These are phyloP conservation scores for cucumber (Cucumis sativus) DNA, from an alignment of 306 rosid genomes.

Conservation along the genomic window DNA sequence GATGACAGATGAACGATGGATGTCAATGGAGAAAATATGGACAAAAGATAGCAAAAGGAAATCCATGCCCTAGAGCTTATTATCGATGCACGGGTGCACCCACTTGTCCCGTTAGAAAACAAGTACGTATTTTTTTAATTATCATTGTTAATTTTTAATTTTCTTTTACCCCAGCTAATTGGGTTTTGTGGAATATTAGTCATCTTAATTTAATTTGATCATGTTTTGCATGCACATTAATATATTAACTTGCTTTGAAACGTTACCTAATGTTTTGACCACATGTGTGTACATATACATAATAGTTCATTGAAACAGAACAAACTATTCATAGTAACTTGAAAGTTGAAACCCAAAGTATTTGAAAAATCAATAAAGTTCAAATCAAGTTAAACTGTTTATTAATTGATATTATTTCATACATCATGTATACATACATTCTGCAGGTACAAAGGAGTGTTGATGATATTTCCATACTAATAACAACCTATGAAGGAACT, in stretches of 20 bases:
- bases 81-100: conserved; percentile 89
- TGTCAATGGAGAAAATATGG: conserved; percentile 99
- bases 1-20: conserved; percentile 73
- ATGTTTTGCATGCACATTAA: neutral
- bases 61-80: conserved; percentile 95
- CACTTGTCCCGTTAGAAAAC: conserved; percentile 79
- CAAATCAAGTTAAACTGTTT: too few species aligned
- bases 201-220: neutral
- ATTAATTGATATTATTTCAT: too few species aligned
- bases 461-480: conserved; percentile 68
- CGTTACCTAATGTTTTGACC: too few species aligned
- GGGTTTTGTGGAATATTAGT: neutral
- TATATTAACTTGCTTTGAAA: neutral
- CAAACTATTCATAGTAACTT: too few species aligned
- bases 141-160: neutral
- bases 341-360: too few species aligned
- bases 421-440: neutral
- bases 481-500: conserved; percentile 85
- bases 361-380: too few species aligned
- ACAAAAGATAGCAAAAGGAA: conserved; percentile 88
- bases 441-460: conserved; percentile 78
- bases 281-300: too few species aligned
- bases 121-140: conserved; percentile 22
- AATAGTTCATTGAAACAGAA: too few species aligned
- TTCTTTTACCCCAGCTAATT: neutral